Base-by-base conservation (phyloP, 2,329 filamentous ascomycete species). In the Diaporthe velutina region DNA sequence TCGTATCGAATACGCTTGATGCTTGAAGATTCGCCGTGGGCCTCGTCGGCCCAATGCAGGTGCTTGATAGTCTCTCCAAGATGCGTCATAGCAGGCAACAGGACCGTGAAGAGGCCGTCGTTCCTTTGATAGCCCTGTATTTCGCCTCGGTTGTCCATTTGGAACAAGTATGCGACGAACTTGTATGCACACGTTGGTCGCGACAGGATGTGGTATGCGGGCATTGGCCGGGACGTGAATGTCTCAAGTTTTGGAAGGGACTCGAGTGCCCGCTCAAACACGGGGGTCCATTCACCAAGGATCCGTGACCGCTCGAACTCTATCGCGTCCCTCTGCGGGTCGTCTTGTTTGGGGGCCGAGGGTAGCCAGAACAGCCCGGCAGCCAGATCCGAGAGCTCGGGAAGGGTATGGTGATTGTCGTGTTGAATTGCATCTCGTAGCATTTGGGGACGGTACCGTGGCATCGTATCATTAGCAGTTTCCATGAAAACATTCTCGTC, bases 111-210 rank as follows among this genome's bases (percentile, higher is more conserved):
- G 4, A 61, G 13, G 58, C 58, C 58, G 25, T 61, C 55, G 55
- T 58, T 58, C 28, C 55, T 58, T 22, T 61, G 58, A 28, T 61
- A 61, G 58, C 13, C 13, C 15, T 61, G 35, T 15, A 61, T 42
- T 3, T 61, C 22, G 10, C 33, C 6, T 2, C 30, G 55, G 12
- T 2, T 38, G 4, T 58, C 55, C 33, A 38, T 38, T 12, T 58
- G 55, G 12, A 58, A 58, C 4, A n/a, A 8, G 13, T 25, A 40
- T 3, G 57, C 33, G 0, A 25, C n/a, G n/a, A 60, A 40, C 35
- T 60, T 3, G 35, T 60, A 60, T 2, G 7, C 35, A 15, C 22
- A 40, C 0, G 2, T 15, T 7, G 57, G 35, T 12, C 30, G 10
- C 4, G 55, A 58, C 19, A 58, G 17, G 30, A 60, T 12, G 35